Conservation (phyloP, 1,284 basidiomycete genomes). For the Cutaneotrichosporon daszewskae region DNA sequence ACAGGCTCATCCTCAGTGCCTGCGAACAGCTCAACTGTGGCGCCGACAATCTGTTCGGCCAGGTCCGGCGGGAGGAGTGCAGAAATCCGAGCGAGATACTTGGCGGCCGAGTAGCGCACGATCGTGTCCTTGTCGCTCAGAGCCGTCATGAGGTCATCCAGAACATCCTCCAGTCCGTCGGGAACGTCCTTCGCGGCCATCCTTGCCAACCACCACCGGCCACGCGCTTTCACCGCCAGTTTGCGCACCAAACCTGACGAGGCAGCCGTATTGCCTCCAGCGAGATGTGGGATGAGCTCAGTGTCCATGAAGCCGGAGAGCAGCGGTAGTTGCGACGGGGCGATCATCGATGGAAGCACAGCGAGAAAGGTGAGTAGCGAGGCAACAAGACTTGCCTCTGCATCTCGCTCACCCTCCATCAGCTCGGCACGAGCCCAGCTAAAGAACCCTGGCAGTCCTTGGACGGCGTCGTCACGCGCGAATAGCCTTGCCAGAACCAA, state of each 20-base stretch:
- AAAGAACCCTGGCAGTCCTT: slow-evolving; percentile 33
- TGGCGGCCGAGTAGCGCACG: slow-evolving; percentile 91
- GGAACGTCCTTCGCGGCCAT: slow-evolving; percentile 63
- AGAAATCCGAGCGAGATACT: slow-evolving; percentile 81
- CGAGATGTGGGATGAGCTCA: slow-evolving; percentile 33
- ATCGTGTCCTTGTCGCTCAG: slow-evolving; percentile 91
- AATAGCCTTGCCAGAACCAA: slow-evolving; percentile 43
- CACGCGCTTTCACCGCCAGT: slow-evolving; percentile 41
- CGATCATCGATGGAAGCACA: slow-evolving; percentile 33
- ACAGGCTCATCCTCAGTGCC: slow-evolving; percentile 46
- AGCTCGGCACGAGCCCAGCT: slow-evolving; percentile 32
- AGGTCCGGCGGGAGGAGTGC: slow-evolving; percentile 72
- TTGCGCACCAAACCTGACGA: slow-evolving; percentile 41
- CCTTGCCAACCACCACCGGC: slow-evolving; percentile 43
- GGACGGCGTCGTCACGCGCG: slow-evolving; percentile 38
- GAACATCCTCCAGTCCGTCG: slow-evolving; percentile 67
- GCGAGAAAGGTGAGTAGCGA: slow-evolving; percentile 37
- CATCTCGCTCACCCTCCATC: slow-evolving; percentile 32
- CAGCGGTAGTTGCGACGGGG: slow-evolving; percentile 31
- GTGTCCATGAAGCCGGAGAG: slow-evolving; percentile 26
- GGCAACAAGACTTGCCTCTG: slow-evolving; percentile 32
- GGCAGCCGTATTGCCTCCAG: slow-evolving; percentile 35
- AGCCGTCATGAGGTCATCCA: slow-evolving; percentile 68
- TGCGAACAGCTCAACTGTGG: slow-evolving; percentile 62
- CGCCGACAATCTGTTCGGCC: slow-evolving; percentile 71